Evolutionary conservation across 208 protist species (phyloP).

Genomic region (Porcisia deanei): DNA sequence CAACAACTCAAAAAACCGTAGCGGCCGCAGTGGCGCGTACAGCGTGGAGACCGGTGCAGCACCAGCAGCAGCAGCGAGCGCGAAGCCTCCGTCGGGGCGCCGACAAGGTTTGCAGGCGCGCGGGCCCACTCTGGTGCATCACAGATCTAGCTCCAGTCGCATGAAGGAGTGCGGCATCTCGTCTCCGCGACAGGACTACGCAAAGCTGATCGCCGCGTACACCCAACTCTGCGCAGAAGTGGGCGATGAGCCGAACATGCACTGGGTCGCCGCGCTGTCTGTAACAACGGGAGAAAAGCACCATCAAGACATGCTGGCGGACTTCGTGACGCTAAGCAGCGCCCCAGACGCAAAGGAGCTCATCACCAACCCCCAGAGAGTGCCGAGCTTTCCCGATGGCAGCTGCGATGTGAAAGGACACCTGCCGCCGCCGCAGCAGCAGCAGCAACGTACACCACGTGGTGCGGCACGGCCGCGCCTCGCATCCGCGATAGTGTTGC

Average conservation of each 20-base stretch:
- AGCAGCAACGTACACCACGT: constrained; percentile 17
- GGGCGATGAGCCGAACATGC: constrained; percentile 54
- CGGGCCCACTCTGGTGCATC: constrained; percentile 14
- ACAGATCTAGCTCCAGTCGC: neutral
- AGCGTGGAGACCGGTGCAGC: neutral
- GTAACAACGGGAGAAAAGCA: neutral
- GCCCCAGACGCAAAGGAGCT: constrained; percentile 1
- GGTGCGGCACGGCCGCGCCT: constrained; percentile 13
- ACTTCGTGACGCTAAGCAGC: neutral
- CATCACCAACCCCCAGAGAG: neutral
- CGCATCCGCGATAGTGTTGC: neutral
- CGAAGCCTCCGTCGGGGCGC: constrained; percentile 23
- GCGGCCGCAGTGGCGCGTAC: neutral
- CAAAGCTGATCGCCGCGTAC: constrained; percentile 49
- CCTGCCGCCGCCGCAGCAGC: constrained; percentile 5
- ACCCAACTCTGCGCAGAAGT: constrained; percentile 52
- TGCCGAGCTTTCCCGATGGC: neutral
- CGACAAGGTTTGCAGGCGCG: constrained; percentile 4
- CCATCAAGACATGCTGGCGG: neutral
- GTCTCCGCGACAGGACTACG: constrained; percentile 14
- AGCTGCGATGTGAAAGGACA: neutral
- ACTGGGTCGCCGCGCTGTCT: constrained; percentile 52
- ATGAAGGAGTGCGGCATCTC: constrained; percentile 1
- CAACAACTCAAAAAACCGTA: neutral
- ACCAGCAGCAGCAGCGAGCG: neutral